Percentiles rank a stretch among this genome's conserved stretches.
Evolutionary conservation across 345 rosid species (phyloP).

Genomic region (Eucalyptus pauciflora): DNA sequence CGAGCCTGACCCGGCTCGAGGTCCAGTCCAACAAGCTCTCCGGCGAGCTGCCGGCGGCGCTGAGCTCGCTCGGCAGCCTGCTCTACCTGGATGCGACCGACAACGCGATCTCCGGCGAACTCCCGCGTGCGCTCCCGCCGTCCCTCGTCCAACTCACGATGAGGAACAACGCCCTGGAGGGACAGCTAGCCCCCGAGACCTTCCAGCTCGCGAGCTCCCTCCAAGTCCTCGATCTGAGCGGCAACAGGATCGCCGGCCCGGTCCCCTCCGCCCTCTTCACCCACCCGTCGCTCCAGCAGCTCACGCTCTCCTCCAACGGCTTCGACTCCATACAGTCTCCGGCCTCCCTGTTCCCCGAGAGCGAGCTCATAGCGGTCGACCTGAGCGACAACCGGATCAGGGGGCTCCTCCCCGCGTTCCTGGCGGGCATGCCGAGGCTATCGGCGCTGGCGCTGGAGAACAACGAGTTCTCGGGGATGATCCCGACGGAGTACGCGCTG

Average conservation of each 20-base stretch:
- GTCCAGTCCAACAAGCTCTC: constrained; percentile 53
- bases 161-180: constrained; percentile 54
- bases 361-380: constrained; percentile 41
- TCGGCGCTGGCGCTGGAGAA: constrained; percentile 28
- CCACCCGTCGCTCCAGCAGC: constrained; percentile 71
- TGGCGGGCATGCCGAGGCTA: constrained; percentile 26
- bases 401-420: constrained; percentile 21
- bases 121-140: constrained; percentile 40
- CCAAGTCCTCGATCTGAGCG: constrained; percentile 64
- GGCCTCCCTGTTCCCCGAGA: constrained; percentile 3
- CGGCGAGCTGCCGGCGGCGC: constrained; percentile 55
- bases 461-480: constrained; percentile 24
- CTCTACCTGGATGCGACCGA: constrained; percentile 56
- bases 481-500: constrained; percentile 26
- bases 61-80: constrained; percentile 42
- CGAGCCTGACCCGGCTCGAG: constrained; percentile 49
- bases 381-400: constrained; percentile 20
- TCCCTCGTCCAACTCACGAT: constrained; percentile 56
- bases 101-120: constrained; percentile 49
- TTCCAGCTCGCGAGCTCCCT: constrained; percentile 15
- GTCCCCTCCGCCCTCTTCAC: constrained; percentile 42
- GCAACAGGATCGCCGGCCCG: constrained; percentile 46
- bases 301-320: constrained; percentile 57
- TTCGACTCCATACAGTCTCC: constrained; percentile 54
- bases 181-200: constrained; percentile 31